A percentile compares a stretch with the other conserved stretches of the same genome.
phyloP scores from a whole-genome alignment of 768 basidiomycete genomes.

The Tephrocybe sp. region DNA sequence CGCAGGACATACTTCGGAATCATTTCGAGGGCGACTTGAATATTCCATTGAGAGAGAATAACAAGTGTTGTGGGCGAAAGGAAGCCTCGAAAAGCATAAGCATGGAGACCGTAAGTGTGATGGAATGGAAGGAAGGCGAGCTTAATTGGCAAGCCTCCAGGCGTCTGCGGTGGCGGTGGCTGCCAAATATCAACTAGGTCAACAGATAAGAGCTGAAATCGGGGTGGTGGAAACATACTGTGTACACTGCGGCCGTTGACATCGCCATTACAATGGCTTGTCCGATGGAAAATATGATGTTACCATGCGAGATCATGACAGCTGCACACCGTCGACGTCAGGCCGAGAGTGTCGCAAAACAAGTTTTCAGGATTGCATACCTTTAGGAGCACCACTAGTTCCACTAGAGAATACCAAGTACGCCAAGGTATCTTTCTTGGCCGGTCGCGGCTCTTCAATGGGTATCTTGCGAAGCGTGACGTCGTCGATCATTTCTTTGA shows the following conservation, averaged over 20 bases:
- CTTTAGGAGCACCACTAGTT: slow-evolving; percentile 25
- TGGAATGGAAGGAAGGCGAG: slow-evolving; percentile 69
- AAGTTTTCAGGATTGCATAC: slow-evolving; percentile 6
- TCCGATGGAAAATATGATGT: slow-evolving; percentile 45
- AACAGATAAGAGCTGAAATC: neutral
- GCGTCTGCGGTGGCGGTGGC: slow-evolving; percentile 39
- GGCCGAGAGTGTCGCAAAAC: slow-evolving; percentile 15
- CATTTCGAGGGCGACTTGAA: slow-evolving; percentile 45
- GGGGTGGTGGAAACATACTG: slow-evolving; percentile 30
- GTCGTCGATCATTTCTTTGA: slow-evolving; percentile 39
- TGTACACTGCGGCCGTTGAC: slow-evolving; percentile 32
- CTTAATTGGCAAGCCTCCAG: slow-evolving; percentile 44
- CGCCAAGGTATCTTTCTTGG: slow-evolving; percentile 19
- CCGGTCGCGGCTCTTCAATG: slow-evolving; percentile 8
- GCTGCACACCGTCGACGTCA: slow-evolving; percentile 33
- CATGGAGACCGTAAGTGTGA: slow-evolving; percentile 65
- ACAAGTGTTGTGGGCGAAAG: slow-evolving; percentile 48
- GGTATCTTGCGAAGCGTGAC: slow-evolving; percentile 22
- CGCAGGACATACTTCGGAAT: slow-evolving; percentile 60
- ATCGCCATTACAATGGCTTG: slow-evolving; percentile 35
- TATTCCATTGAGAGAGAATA: slow-evolving; percentile 63
- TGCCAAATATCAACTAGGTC: slow-evolving; percentile 17
- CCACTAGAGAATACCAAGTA: slow-evolving; percentile 25
- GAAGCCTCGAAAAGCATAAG: slow-evolving; percentile 48
- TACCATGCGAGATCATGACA: slow-evolving; percentile 75